Evolutionary conservation across 2,329 filamentous ascomycete genomes (phyloP).

Genomic region (Fusarium sp.): DNA sequence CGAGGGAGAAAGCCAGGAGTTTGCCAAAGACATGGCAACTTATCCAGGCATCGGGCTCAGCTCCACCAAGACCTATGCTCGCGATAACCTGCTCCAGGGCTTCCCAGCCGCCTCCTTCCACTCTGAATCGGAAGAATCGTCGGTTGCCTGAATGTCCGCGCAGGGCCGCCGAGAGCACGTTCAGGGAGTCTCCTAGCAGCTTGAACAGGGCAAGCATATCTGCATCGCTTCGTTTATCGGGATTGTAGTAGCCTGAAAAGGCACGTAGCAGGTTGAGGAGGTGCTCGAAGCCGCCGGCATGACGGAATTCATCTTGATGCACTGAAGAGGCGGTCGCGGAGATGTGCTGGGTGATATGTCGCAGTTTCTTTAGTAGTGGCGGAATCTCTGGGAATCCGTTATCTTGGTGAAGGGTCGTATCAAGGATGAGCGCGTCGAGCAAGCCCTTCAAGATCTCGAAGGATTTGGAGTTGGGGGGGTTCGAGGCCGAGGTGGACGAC

Average conservation of each 20-base stretch:
- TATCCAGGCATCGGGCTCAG: slow-evolving; percentile 78
- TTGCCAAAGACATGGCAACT: slow-evolving; percentile 85
- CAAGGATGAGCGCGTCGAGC: slow-evolving; percentile 63
- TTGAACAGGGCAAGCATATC: slow-evolving; percentile 78
- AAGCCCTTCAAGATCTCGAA: slow-evolving; percentile 71
- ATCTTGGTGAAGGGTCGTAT: slow-evolving; percentile 51
- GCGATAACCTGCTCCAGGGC: slow-evolving; percentile 81
- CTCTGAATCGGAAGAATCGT: slow-evolving; percentile 85
- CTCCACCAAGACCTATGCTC: slow-evolving; percentile 75
- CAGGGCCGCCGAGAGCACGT: slow-evolving; percentile 82
- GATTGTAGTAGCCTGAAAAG: slow-evolving; percentile 84
- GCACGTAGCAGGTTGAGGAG: slow-evolving; percentile 79
- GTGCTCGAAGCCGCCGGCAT: slow-evolving; percentile 83
- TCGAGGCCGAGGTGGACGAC: slow-evolving; percentile 75
- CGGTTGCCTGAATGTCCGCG: slow-evolving; percentile 87
- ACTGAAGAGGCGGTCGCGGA: slow-evolving; percentile 64
- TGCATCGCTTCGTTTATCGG: slow-evolving; percentile 70
- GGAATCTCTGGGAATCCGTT: slow-evolving; percentile 65
- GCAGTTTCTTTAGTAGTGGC: slow-evolving; percentile 69
- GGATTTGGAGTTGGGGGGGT: slow-evolving; percentile 71
- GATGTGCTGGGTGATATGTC: slow-evolving; percentile 77
- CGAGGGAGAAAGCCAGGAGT: slow-evolving; percentile 84
- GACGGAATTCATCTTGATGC: slow-evolving; percentile 86
- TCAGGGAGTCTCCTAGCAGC: slow-evolving; percentile 79
- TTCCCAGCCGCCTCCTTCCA: slow-evolving; percentile 85